Conservation (phyloP, 495 filamentous ascomycete species). For the Thermothielavioides terrestris region DNA sequence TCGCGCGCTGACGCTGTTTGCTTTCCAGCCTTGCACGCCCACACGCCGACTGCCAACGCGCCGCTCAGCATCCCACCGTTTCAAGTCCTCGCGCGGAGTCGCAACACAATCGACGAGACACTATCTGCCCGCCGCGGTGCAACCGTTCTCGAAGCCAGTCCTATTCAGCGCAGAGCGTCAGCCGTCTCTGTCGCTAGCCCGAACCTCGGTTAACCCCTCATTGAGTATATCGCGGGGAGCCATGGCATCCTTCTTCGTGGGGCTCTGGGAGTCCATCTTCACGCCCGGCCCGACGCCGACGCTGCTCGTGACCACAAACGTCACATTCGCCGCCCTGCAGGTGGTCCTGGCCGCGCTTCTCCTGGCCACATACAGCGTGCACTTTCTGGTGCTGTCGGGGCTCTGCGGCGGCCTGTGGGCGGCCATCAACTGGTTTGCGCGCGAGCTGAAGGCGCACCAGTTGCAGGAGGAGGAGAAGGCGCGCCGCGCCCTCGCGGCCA, state of each 20-base stretch:
- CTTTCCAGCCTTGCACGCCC: neutral
- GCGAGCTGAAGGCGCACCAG: constrained; percentile 62
- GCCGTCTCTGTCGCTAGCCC: no score
- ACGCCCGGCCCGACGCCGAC: constrained; percentile 80
- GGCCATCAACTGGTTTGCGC: constrained; percentile 93
- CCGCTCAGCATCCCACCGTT: neutral
- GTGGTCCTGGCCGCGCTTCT: constrained; percentile 66
- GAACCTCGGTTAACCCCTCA: no score
- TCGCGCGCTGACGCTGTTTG: neutral
- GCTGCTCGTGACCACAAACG: constrained; percentile 84
- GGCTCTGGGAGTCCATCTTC: constrained; percentile 88
- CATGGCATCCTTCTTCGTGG: constrained; percentile 75
- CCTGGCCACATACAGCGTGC: constrained; percentile 72
- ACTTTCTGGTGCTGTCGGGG: constrained; percentile 73
- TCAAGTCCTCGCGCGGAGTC: no score
- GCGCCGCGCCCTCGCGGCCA: constrained; percentile 30
- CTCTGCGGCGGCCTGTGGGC: constrained; percentile 79
- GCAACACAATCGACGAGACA: no score
- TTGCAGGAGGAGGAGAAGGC: constrained; percentile 53
- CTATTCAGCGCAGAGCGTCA: no score
- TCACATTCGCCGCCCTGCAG: constrained; percentile 77
- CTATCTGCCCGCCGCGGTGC: no score
- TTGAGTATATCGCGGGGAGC: no score
- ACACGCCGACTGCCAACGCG: neutral
- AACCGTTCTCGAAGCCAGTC: no score